phyloP scores from a whole-genome alignment of 2,329 filamentous ascomycete genomes.

The Colletotrichum eleusines region DNA sequence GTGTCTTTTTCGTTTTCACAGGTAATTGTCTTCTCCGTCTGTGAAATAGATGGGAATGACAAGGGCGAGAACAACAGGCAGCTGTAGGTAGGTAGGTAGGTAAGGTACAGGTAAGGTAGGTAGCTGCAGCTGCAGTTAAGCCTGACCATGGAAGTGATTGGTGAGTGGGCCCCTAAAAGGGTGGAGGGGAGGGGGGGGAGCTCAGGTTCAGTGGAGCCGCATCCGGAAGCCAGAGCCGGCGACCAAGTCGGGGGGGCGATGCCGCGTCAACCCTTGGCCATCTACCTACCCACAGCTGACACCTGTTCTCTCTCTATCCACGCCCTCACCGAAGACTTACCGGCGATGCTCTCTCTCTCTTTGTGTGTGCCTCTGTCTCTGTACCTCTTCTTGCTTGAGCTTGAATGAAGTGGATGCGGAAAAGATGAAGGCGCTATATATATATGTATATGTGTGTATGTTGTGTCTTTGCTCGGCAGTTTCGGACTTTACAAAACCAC shows the following conservation, averaged over 20 bases:
- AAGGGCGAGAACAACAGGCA: not conserved
- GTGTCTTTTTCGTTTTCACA: not conserved
- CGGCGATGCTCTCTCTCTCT: not conserved
- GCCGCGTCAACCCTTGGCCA: conserved; percentile 14
- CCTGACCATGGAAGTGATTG: conserved; percentile 25
- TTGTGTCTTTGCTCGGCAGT: not conserved
- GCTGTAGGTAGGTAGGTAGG: no score
- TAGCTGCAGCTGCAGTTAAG: conserved; percentile 23
- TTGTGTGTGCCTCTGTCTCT: no score
- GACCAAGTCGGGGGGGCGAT: conserved; percentile 2
- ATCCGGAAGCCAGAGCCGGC: conserved; percentile 31
- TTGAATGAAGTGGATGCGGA: not conserved
- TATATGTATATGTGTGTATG: no score
- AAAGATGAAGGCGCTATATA: not conserved
- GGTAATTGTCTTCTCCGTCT: not conserved
- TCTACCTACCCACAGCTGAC: not conserved
- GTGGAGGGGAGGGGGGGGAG: conserved; percentile 11
- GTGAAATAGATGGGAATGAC: conserved; percentile 1
- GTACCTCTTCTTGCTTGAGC: not conserved
- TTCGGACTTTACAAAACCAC: not conserved
- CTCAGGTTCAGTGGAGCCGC: conserved; percentile 29
- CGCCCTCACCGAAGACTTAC: not conserved
- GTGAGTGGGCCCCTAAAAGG: no score
- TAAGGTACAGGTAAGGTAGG: no score
- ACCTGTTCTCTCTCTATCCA: not conserved